Percentiles rank a stretch among this genome's conserved stretches.
Evolutionary conservation across 2,329 filamentous ascomycete species (phyloP).

Genomic region (Cladosporium sp.): DNA sequence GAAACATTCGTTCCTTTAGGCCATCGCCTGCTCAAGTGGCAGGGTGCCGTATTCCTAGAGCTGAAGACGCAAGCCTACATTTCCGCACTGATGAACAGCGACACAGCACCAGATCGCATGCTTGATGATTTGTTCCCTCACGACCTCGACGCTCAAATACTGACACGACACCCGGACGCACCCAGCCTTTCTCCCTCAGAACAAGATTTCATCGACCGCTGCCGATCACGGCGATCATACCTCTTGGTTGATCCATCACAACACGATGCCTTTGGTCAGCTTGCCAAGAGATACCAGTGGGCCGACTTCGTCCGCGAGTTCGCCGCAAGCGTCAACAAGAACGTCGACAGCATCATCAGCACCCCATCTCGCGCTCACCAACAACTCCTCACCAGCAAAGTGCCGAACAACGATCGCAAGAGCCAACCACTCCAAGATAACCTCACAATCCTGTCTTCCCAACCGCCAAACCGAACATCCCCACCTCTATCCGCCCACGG

Average conservation of each 20-base stretch:
- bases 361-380: constrained; percentile 31
- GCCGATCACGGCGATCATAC: constrained; percentile 56
- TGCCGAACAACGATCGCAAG: constrained; percentile 11
- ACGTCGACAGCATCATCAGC: constrained; percentile 49
- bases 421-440: constrained; percentile 9
- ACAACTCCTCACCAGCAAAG: neutral
- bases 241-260: constrained; percentile 51
- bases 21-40: constrained; percentile 58
- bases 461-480: constrained; percentile 29
- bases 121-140: constrained; percentile 61
- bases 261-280: constrained; percentile 45
- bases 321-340: constrained; percentile 58
- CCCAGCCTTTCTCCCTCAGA: constrained; percentile 57
- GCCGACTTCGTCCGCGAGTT: constrained; percentile 62
- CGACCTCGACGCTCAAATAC: constrained; percentile 55
- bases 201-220: constrained; percentile 59
- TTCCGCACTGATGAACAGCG: constrained; percentile 58
- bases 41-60: constrained; percentile 62
- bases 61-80: constrained; percentile 69
- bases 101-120: constrained; percentile 56
- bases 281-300: constrained; percentile 64
- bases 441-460: constrained; percentile 29
- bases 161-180: constrained; percentile 56
- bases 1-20: constrained; percentile 64
- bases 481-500: constrained; percentile 23